phyloP scores from a whole-genome alignment of 2,329 filamentous ascomycete species.

The Daldinia sp. region DNA sequence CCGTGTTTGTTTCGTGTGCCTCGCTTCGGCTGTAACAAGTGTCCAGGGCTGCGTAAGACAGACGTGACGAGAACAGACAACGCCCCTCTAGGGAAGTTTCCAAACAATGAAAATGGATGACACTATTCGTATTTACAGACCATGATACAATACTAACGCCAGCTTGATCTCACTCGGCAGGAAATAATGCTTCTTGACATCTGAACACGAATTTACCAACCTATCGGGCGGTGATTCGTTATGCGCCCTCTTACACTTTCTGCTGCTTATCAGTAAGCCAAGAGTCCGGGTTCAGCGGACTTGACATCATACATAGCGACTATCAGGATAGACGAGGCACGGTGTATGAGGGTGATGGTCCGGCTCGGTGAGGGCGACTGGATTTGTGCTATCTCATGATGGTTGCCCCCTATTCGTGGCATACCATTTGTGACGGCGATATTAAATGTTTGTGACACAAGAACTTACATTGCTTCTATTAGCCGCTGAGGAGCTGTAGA shows the following conservation, averaged over 20 bases:
- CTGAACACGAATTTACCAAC: neutral
- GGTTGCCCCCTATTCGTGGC: constrained; percentile 10
- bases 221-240: neutral
- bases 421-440: constrained; percentile 16
- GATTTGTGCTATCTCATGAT: constrained; percentile 8
- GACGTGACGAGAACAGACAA: constrained; percentile 8
- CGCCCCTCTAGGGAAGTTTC: constrained; percentile 3
- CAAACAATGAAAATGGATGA: constrained; percentile 9
- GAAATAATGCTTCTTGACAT: neutral
- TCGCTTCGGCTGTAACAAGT: constrained; percentile 22
- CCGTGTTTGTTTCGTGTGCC: constrained; percentile 33
- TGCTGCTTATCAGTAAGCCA: neutral
- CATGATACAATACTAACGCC: constrained; percentile 3
- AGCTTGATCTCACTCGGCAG: constrained; percentile 8
- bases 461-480: constrained; percentile 8
- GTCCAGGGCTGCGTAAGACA: constrained; percentile 12
- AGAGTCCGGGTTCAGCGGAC: neutral
- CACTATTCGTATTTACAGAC: constrained; percentile 8
- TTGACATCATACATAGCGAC: constrained; percentile 24
- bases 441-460: constrained; percentile 14
- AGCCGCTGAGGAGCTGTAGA: constrained; percentile 2
- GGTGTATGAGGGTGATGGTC: neutral
- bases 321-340: constrained; percentile 8
- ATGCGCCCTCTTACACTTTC: neutral
- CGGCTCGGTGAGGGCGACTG: constrained; percentile 15